A percentile compares a stretch with the other conserved stretches of the same genome.
Conservation (phyloP, 2,329 filamentous ascomycete genomes). For the Rhytidhysteron rufulum region DNA sequence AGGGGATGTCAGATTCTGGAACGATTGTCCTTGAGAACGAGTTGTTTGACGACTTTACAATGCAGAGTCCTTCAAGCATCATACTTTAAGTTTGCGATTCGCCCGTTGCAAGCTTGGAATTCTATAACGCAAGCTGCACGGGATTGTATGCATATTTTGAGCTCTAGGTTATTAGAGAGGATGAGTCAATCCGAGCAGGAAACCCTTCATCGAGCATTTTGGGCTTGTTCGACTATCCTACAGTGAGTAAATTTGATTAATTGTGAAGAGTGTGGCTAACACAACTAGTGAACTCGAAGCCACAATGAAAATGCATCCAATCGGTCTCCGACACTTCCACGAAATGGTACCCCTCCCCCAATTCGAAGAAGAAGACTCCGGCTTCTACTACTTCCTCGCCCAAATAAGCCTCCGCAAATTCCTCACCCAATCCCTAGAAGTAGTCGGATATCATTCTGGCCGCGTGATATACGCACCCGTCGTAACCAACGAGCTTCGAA, state of each 20-base stretch:
- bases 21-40: constrained; percentile 16
- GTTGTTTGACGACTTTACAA: constrained; percentile 17
- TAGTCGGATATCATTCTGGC: constrained; percentile 24
- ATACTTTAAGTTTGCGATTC: constrained; percentile 22
- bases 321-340: constrained; percentile 24
- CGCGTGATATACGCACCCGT: constrained; percentile 23
- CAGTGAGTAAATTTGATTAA: constrained; percentile 7
- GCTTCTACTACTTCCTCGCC: constrained; percentile 24
- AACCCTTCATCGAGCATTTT: constrained; percentile 23
- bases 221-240: constrained; percentile 20
- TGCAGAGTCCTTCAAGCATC: constrained; percentile 23
- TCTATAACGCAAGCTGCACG: constrained; percentile 19
- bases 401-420: constrained; percentile 25
- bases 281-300: constrained; percentile 18
- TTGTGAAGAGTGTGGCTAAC: background rate
- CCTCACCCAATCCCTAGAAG: constrained; percentile 21
- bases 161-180: constrained; percentile 14
- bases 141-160: constrained; percentile 23
- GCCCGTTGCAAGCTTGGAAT: constrained; percentile 23
- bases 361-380: constrained; percentile 23
- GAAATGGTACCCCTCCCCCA: constrained; percentile 25
- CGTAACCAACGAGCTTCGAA: constrained; percentile 19
- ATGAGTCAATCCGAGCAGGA: constrained; percentile 16
- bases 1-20: constrained; percentile 18
- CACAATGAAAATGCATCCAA: constrained; percentile 26